Evolutionary conservation across 257 asterid genomes (phyloP).

Genomic region (Jaltomata sinuosa): DNA sequence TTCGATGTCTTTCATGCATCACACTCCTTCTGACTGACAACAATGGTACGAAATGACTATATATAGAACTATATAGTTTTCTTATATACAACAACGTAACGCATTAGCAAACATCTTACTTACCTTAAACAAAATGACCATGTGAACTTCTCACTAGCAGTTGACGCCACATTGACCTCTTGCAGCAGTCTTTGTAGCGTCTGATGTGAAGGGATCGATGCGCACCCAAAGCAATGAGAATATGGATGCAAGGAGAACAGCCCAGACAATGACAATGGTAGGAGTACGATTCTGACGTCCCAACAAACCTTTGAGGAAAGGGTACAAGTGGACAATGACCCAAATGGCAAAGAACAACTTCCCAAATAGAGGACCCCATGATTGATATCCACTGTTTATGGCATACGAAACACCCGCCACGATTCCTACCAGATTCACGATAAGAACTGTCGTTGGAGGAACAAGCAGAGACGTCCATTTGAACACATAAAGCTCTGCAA

Average conservation of each 20-base stretch:
- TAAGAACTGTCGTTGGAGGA: slow-evolving; percentile 83
- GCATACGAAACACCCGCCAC: slow-evolving; percentile 91
- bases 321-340: slow-evolving; percentile 87
- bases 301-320: slow-evolving; percentile 80
- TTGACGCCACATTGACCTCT: slow-evolving; percentile 72
- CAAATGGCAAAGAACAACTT: slow-evolving; percentile 73
- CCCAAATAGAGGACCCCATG: slow-evolving; percentile 89
- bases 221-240: slow-evolving; percentile 92
- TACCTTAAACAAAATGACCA: background rate
- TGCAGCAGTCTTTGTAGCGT: slow-evolving; percentile 31
- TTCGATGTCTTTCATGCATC: background rate
- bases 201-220: slow-evolving; percentile 73
- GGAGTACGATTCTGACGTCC: slow-evolving; percentile 88
- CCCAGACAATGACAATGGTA: slow-evolving; percentile 93
- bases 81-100: background rate
- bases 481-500: slow-evolving; percentile 69
- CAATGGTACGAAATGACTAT: slow-evolving; percentile 1
- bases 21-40: background rate
- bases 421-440: slow-evolving; percentile 68
- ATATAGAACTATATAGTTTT: background rate
- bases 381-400: slow-evolving; percentile 79
- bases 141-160: slow-evolving; percentile 27
- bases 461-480: slow-evolving; percentile 85
- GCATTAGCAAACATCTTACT: background rate
- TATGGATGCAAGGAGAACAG: slow-evolving; percentile 83